Percentiles rank a stretch among this genome's conserved stretches.
These are phyloP conservation scores for Wickerhamiella dianesei DNA, from an alignment of 805 yeast species.

Conservation along the genomic window DNA sequence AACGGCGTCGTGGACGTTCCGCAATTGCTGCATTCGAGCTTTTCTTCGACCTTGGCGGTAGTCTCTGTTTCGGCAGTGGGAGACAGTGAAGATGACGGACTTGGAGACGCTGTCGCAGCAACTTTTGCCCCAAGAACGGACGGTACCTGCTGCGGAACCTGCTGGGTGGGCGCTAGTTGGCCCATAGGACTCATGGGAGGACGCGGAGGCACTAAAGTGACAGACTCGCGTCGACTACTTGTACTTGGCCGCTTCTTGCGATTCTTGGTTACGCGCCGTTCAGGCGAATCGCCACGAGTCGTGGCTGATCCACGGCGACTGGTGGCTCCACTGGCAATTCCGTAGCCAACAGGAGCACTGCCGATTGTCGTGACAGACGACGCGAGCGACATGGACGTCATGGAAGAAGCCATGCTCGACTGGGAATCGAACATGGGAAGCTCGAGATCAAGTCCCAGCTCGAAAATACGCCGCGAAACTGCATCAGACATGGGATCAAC, in stretches of 20 bases:
- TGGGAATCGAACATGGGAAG: too few species aligned
- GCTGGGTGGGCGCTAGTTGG: too few species aligned
- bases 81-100: not conserved
- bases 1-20: slow-evolving; percentile 85
- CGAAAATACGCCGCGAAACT: too few species aligned
- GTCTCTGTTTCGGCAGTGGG: not conserved
- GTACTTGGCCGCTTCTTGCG: not conserved
- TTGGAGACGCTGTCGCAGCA: not conserved
- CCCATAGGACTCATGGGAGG: too few species aligned
- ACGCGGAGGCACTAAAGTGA: not conserved
- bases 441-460: too few species aligned
- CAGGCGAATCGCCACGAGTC: not conserved
- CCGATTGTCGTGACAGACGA: too few species aligned
- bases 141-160: too few species aligned
- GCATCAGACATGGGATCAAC: too few species aligned
- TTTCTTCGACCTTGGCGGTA: not conserved
- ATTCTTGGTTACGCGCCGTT: not conserved
- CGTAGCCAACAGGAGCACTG: too few species aligned
- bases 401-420: not conserved
- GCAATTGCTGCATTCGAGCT: slow-evolving; percentile 61
- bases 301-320: not conserved
- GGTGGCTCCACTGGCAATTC: too few species aligned
- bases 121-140: too few species aligned
- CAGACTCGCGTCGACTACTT: not conserved
- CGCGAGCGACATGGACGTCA: not conserved